A percentile compares a stretch with the other conserved stretches of the same genome.
Conservation (phyloP, 306 rosid genomes). For the Calophaca sinica region DNA sequence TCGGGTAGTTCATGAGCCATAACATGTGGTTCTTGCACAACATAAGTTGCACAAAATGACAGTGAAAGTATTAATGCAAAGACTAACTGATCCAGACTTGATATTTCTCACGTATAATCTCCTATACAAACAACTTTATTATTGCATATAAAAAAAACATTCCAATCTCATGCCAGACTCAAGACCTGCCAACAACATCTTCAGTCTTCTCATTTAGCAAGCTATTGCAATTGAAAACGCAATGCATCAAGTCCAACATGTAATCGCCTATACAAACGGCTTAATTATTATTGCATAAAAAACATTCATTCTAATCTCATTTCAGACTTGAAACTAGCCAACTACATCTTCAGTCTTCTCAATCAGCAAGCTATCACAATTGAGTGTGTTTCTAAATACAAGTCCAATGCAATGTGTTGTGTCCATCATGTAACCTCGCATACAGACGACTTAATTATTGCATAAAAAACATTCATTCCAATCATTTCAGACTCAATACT, state of each 20-base stretch:
- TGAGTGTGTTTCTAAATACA: neutral
- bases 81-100: neutral
- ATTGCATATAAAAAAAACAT: neutral
- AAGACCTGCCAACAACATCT: neutral
- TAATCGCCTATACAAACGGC: neutral
- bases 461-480: constrained; percentile 9
- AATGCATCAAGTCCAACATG: neutral
- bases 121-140: neutral
- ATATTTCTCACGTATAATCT: constrained; percentile 12
- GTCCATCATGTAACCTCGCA: neutral
- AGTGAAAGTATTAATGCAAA: neutral
- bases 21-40: neutral
- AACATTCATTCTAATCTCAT: neutral
- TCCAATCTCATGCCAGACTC: constrained; percentile 13
- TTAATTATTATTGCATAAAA: constrained; percentile 5
- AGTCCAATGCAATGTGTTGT: neutral
- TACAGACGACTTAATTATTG: neutral
- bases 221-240: neutral
- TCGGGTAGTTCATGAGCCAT: neutral
- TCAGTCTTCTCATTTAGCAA: constrained; percentile 1
- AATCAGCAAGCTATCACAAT: neutral
- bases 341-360: constrained; percentile 1
- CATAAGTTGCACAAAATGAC: constrained; percentile 12
- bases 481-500: constrained; percentile 14
- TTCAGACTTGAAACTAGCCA: constrained; percentile 1